Conservation (phyloP, 23 red algal genomes). For the Gracilariopsis chorda region DNA sequence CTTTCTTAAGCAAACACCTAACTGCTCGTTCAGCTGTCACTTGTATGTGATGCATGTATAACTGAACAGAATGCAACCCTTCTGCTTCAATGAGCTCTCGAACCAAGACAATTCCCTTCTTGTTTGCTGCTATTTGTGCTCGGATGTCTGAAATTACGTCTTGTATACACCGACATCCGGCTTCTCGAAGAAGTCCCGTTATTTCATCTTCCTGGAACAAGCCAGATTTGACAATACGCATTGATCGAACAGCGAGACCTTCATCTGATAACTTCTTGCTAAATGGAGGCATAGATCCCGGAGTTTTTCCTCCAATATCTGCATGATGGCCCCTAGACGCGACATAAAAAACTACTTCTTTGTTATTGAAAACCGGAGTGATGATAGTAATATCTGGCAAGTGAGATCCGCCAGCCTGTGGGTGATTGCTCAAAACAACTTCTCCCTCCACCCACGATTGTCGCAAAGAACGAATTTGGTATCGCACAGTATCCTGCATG, state of each 20-base stretch:
- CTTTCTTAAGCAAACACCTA: constrained; percentile 63
- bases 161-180: constrained; percentile 77
- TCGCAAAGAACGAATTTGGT: constrained; percentile 62
- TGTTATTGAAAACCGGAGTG: constrained; percentile 79
- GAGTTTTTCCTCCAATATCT: constrained; percentile 92
- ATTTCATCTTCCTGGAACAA: constrained; percentile 86
- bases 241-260: constrained; percentile 81
- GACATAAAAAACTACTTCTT: constrained; percentile 83
- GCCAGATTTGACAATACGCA: constrained; percentile 79
- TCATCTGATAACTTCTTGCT: constrained; percentile 80
- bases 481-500: constrained; percentile 92
- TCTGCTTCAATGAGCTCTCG: constrained; percentile 62
- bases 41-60: constrained; percentile 96
- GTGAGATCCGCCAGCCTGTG: constrained; percentile 87
- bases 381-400: constrained; percentile 98
- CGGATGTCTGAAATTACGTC: constrained; percentile 92
- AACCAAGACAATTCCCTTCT: constrained; percentile 85
- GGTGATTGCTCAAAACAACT: constrained; percentile 94
- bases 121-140: constrained; percentile 97
- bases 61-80: constrained; percentile 56
- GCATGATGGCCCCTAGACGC: constrained; percentile 95
- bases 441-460: constrained; percentile 77
- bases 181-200: constrained; percentile 18
- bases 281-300: constrained; percentile 98
- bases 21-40: constrained; percentile 67